These are phyloP conservation scores for Scutellaria galericulata DNA, from an alignment of 257 asterid species.

Conservation along the genomic window DNA sequence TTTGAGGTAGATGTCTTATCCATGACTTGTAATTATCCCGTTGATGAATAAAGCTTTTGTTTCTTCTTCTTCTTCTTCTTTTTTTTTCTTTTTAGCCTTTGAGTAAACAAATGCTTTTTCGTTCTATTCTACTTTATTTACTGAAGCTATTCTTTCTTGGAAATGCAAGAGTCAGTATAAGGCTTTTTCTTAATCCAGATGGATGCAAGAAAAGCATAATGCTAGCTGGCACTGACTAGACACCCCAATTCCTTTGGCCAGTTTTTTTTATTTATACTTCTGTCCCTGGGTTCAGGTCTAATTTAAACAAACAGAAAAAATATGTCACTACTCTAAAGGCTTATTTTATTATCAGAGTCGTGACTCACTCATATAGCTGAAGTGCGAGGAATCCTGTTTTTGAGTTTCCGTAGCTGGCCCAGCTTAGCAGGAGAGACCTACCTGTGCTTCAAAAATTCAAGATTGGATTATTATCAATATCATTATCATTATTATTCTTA, in stretches of 20 bases:
- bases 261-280: not conserved
- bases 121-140: no score
- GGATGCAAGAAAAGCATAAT: not conserved
- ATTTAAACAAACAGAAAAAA: no score
- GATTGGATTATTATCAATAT: not conserved
- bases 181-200: not conserved
- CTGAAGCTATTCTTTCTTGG: no score
- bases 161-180: not conserved
- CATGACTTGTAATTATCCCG: not conserved
- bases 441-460: conserved; percentile 10
- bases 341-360: conserved; percentile 8
- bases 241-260: not conserved
- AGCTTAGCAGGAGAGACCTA: conserved; percentile 21
- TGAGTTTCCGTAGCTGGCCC: conserved; percentile 19
- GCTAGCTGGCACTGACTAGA: not conserved
- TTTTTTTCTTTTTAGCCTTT: no score
- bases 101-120: no score
- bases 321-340: no score
- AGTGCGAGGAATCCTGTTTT: conserved; percentile 10
- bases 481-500: not conserved
- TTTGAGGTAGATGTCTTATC: not conserved
- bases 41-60: not conserved
- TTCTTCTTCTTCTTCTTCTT: no score
- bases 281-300: no score
- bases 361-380: conserved; percentile 3